A percentile compares a stretch with the other conserved stretches of the same genome.
Conservation (phyloP, 495 filamentous ascomycete species). For the Aspergillus wentii region DNA sequence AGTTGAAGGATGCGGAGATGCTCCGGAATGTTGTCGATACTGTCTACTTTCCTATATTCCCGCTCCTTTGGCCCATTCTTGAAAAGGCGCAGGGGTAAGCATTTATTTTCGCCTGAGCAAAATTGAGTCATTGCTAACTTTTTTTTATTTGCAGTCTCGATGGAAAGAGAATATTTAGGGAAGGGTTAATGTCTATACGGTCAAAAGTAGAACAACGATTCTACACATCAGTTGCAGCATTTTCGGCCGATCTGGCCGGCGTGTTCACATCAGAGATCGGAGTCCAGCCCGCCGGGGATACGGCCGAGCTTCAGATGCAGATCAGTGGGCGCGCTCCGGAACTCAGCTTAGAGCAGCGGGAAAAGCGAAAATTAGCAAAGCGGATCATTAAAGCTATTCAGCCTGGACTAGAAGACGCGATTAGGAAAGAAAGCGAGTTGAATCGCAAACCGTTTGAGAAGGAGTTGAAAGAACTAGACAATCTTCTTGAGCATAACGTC, state of each 20-base stretch:
- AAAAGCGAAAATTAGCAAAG: constrained; percentile 68
- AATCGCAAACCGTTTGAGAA: constrained; percentile 62
- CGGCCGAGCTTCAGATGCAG: constrained; percentile 47
- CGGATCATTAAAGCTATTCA: constrained; percentile 79
- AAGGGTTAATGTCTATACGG: constrained; percentile 59
- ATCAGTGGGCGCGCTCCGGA: constrained; percentile 48
- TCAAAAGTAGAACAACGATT: constrained; percentile 61
- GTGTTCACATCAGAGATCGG: constrained; percentile 67
- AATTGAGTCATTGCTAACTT: constrained; percentile 27
- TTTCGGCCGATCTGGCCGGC: constrained; percentile 65
- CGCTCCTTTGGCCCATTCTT: constrained; percentile 72
- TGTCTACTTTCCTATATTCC: constrained; percentile 84
- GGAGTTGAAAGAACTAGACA: constrained; percentile 67
- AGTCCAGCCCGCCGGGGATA: constrained; percentile 46
- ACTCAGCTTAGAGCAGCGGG: constrained; percentile 59
- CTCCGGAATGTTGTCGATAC: constrained; percentile 74
- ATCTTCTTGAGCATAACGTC: constrained; percentile 59
- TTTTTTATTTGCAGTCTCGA: constrained; percentile 67
- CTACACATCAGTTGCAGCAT: constrained; percentile 70
- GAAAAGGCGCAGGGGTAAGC: constrained; percentile 73
- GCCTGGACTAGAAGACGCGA: constrained; percentile 67
- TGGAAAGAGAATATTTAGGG: constrained; percentile 61
- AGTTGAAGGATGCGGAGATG: constrained; percentile 69
- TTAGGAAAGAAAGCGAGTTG: constrained; percentile 75
- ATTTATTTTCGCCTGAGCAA: constrained; percentile 2